Conservation (phyloP, 306 rosid species). For the Vigna nakashimae region DNA sequence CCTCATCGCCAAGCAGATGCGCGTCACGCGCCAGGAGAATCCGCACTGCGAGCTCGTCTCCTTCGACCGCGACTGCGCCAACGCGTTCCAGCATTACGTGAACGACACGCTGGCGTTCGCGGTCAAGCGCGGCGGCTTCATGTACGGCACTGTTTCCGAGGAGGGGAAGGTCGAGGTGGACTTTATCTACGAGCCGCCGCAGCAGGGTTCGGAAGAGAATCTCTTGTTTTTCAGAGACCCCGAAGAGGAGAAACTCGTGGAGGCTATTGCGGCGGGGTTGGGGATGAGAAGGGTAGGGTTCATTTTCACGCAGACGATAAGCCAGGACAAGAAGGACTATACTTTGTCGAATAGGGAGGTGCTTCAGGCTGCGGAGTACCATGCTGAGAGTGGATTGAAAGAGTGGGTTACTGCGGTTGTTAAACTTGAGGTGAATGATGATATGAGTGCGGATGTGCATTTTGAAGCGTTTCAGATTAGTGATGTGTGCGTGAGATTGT, state of each 20-base stretch:
- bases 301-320: constrained; percentile 86
- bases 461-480: constrained; percentile 99
- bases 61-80: constrained; percentile 91
- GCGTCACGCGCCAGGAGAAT: constrained; percentile 82
- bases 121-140: constrained; percentile 87
- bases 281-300: constrained; percentile 92
- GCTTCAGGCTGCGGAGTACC: constrained; percentile 89
- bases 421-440: constrained; percentile 90
- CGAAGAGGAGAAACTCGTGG: constrained; percentile 83
- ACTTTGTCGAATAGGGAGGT: constrained; percentile 87
- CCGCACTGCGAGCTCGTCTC: constrained; percentile 91
- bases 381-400: constrained; percentile 87
- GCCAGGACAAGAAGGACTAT: constrained; percentile 85
- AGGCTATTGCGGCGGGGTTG: constrained; percentile 82
- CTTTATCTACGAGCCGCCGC: constrained; percentile 96
- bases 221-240: constrained; percentile 67
- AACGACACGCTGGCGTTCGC: constrained; percentile 87
- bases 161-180: constrained; percentile 86
- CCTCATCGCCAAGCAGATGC: constrained; percentile 93
- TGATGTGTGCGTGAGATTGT: constrained; percentile 81
- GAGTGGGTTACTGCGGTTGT: constrained; percentile 98
- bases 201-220: constrained; percentile 79
- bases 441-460: constrained; percentile 85
- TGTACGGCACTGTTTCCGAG: constrained; percentile 87
- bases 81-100: constrained; percentile 88